These are phyloP conservation scores for Annona cherimola DNA, from an alignment of 164 flowering plant species.

Conservation along the genomic window DNA sequence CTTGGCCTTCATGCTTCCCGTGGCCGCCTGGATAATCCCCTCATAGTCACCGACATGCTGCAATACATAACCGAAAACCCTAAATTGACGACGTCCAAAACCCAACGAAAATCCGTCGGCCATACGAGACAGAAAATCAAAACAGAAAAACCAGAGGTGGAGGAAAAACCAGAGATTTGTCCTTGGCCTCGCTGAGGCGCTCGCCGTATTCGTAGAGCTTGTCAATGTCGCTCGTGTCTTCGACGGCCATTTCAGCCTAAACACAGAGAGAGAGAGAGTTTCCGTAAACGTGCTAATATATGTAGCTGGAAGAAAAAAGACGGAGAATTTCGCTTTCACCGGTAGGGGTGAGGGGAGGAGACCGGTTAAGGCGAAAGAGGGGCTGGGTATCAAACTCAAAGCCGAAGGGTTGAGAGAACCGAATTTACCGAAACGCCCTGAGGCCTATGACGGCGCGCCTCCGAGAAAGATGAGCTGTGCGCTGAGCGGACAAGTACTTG, in stretches of 20 bases:
- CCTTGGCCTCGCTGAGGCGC: conserved; percentile 82
- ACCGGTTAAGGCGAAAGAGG: too few relatives aligned
- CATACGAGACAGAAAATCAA: background rate
- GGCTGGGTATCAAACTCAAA: too few relatives aligned
- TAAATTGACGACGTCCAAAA: background rate
- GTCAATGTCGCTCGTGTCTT: conserved; percentile 70
- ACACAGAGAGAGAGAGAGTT: background rate
- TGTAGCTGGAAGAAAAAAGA: too few relatives aligned
- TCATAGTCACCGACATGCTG: conserved; percentile 76
- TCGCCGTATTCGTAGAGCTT: conserved; percentile 93
- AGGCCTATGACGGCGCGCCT: too few relatives aligned
- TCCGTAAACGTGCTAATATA: too few relatives aligned
- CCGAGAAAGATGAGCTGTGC: too few relatives aligned
- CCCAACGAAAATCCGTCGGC: background rate
- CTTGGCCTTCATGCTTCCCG: conserved; percentile 70
- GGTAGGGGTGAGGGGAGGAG: too few relatives aligned
- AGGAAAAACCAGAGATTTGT: conserved; percentile 70
- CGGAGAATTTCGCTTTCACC: too few relatives aligned
- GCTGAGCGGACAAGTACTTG: too few relatives aligned
- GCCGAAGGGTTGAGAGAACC: too few relatives aligned
- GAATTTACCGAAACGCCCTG: too few relatives aligned
- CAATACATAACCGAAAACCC: background rate
- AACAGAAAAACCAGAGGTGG: background rate
- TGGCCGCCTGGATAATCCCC: conserved; percentile 72
- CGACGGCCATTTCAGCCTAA: conserved; percentile 19